These are phyloP conservation scores for Vaccinium macrocarpon DNA, from an alignment of 148 eudicot genomes.

Conservation along the genomic window DNA sequence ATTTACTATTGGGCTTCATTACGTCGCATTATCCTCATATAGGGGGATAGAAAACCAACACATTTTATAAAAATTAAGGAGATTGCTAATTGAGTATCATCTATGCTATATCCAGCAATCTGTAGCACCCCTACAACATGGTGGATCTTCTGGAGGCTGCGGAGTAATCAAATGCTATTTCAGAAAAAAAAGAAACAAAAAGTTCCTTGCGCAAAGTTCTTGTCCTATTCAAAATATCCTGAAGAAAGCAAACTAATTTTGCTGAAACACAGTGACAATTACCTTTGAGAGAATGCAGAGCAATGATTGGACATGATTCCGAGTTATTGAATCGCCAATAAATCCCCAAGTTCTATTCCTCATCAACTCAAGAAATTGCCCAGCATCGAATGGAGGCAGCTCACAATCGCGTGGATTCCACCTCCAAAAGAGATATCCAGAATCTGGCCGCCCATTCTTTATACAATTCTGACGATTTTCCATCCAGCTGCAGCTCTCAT, in stretches of 20 bases:
- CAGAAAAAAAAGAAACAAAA: not conserved
- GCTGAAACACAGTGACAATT: not conserved
- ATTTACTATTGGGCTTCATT: not conserved
- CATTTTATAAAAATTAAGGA: not conserved
- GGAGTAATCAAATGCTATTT: not conserved
- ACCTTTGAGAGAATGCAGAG: slow-evolving; percentile 47
- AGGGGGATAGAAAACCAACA: not conserved
- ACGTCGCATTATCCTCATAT: not conserved
- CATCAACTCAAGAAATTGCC: slow-evolving; percentile 65
- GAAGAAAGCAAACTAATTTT: not conserved
- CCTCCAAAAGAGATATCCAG: slow-evolving; percentile 67
- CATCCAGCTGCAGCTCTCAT: slow-evolving; percentile 63
- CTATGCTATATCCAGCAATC: not conserved
- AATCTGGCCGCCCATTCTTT: slow-evolving; percentile 79
- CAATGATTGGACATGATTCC: slow-evolving; percentile 49
- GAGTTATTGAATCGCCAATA: slow-evolving; percentile 47
- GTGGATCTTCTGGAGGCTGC: not conserved
- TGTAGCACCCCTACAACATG: not conserved
- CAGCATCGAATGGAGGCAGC: slow-evolving; percentile 56
- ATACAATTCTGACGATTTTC: slow-evolving; percentile 75
- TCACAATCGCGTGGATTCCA: slow-evolving; percentile 55
- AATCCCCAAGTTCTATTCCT: slow-evolving; percentile 61
- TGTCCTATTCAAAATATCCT: not conserved
- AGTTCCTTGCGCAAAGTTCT: not conserved
- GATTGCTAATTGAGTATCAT: not conserved